Base-by-base conservation (phyloP, 768 basidiomycete genomes). In the Nevesoporus exiguus region DNA sequence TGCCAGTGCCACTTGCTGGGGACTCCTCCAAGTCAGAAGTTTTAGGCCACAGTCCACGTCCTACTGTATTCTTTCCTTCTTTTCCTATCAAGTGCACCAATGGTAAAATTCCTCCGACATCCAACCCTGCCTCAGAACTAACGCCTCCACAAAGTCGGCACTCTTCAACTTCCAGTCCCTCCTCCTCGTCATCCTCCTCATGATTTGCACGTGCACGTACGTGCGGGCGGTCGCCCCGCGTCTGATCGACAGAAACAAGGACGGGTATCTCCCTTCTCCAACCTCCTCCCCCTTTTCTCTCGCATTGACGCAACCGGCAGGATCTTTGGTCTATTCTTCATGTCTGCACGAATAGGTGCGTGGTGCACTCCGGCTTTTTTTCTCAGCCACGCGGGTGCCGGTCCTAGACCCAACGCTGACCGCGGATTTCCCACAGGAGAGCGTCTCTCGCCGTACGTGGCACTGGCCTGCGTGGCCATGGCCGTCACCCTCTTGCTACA, bases 101-200 rank as follows among this genome's bases (percentile, higher is more conserved):
- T 66, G 64, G 64, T 66, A 25, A 56, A 65, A 22, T 33, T 11
- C 11, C 13, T 14, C 22, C 14, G 5, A 41, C 17, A 2, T 13
- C 11, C 7, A 36, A 19, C 0, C 1, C 29, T 13, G 3, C 7
- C 11, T 14, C 14, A 3, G 11, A 31, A 19, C 55, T 58, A 9
- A 66, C 51, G 34, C 19, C 7, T 14, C 5, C 37, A 30, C n/a
- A 42, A 67, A 89, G 87, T 95, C 96, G 27, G 97, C 97, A 2
- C 80, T 99, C 22, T 98, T 98, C 85, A 96, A 98, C 75, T 99
- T 99, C 68, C 88, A 96, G 72, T 93, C 95, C 0, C 80, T 99
- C 19, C 80, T 99, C 19, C 85, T 96, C 65, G 93, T 96, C 69
- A 86, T 98, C 59, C 81, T 98, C 9, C 80, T 99, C 46, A 78